Evolutionary conservation across 164 flowering plant species (phyloP), one percentile per base, ranked within the genome.

Genomic region (Dillenia suffruticosa): DNA sequence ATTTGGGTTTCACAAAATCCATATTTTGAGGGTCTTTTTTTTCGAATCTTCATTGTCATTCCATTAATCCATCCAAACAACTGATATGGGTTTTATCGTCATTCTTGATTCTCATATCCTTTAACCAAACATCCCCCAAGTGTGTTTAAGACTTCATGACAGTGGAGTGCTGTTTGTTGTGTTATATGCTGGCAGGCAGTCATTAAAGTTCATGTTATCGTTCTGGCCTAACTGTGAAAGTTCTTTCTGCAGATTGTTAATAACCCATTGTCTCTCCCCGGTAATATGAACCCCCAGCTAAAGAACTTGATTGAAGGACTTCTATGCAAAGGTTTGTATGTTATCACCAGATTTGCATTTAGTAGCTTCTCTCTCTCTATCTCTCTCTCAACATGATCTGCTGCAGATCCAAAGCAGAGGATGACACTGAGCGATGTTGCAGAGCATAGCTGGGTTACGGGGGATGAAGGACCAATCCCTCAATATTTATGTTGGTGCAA

Each of bases 281-380:
- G 76, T 44, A 72, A 68, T 32, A 70, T 85, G 59, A 72, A 80
- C 66, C 84, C 90, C 10, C 75, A 76, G 66, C 74, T 92, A 61
- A 85, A 69, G 71, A 58, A 82, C 72, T 74, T 92, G 61, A 12
- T 92, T 17, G 84, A 82, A 66, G 94, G 96, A 13, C 81, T 92
- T 70, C 94, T 92, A 17, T 85, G 89, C 82, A 92, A 89, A 89
- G 97, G 97, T 83, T 12, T 22, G 84, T 49, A 44, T 46, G 16
- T 12, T n/a, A 32, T 58, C 44, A 40, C 16, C 16, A 12, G 11
- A 12, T 62, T 16, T 51, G 10, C 57, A 15, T 40, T 12, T 13
- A 2, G 9, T 56, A 26, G 2, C 19, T 45, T 3, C 11, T 15
- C 16, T 14, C 47, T 9, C 5, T 52, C 19, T 44, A 1, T 5